Evolutionary conservation across 2,329 filamentous ascomycete genomes (phyloP).

Genomic region (Magnaporthiopsis incrustans): DNA sequence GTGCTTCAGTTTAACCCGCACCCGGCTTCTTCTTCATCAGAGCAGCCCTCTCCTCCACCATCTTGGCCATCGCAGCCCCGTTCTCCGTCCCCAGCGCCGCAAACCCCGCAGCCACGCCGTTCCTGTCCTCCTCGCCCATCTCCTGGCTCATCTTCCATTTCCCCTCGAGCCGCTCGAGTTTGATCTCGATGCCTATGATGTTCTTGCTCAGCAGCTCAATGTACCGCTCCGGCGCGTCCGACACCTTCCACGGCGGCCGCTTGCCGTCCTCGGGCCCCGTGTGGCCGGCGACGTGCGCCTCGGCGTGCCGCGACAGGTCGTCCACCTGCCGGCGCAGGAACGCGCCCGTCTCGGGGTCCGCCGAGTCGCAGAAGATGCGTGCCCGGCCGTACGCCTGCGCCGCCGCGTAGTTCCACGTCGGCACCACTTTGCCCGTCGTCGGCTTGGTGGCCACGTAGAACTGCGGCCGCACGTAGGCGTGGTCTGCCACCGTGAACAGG

Average conservation of each 20-base stretch:
- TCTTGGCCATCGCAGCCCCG: slow-evolving; percentile 21
- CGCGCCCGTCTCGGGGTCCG: slow-evolving; percentile 30
- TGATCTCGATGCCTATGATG: slow-evolving; percentile 54
- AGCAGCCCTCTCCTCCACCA: slow-evolving; percentile 17
- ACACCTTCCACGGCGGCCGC: slow-evolving; percentile 44
- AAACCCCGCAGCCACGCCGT: slow-evolving; percentile 52
- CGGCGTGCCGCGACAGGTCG: slow-evolving; percentile 39
- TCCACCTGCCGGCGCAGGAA: slow-evolving; percentile 45
- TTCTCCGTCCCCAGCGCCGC: slow-evolving; percentile 23
- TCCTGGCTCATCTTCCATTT: slow-evolving; percentile 65
- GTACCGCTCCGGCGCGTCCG: slow-evolving; percentile 48
- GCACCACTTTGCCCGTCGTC: slow-evolving; percentile 55
- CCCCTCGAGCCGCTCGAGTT: slow-evolving; percentile 45
- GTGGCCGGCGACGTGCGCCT: slow-evolving; percentile 50
- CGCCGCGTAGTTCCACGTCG: slow-evolving; percentile 64
- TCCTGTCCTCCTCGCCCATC: slow-evolving; percentile 38
- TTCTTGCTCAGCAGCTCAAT: slow-evolving; percentile 48
- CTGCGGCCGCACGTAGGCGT: slow-evolving; percentile 61
- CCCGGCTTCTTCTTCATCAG: neutral
- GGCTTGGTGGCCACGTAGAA: slow-evolving; percentile 63
- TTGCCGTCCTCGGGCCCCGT: slow-evolving; percentile 46
- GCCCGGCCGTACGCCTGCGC: slow-evolving; percentile 55
- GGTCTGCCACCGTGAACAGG: slow-evolving; percentile 48
- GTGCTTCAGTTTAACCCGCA: too few species aligned
- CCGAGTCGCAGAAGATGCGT: slow-evolving; percentile 41